Conservation (phyloP, 768 basidiomycete species). For the Suillus bovinus region DNA sequence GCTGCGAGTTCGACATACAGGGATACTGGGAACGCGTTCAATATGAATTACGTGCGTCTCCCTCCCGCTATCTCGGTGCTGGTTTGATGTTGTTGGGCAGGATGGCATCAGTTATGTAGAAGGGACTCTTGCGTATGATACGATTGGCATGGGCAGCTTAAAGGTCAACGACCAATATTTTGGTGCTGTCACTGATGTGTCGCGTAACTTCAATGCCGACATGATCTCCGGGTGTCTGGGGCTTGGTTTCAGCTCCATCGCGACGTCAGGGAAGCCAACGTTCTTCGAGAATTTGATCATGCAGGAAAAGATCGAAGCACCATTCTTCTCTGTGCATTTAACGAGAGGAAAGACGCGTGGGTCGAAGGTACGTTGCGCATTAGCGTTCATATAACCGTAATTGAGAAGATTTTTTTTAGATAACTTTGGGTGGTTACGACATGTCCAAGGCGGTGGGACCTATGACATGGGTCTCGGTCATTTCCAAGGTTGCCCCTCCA, state of each 20-base stretch:
- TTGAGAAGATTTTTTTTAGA: neutral
- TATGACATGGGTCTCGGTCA: constrained; percentile 37
- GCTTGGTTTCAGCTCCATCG: constrained; percentile 60
- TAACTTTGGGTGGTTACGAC: constrained; percentile 36
- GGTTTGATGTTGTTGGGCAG: neutral
- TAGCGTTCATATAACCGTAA: constrained; percentile 6
- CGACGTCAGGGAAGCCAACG: constrained; percentile 46
- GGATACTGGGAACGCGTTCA: constrained; percentile 33
- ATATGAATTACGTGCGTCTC: constrained; percentile 45
- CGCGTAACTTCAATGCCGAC: constrained; percentile 47
- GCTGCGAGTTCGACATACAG: constrained; percentile 43
- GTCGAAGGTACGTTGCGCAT: constrained; percentile 42
- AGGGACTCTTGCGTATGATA: constrained; percentile 52
- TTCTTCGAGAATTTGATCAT: constrained; percentile 65
- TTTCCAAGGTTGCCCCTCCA: constrained; percentile 32
- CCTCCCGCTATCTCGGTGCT: neutral
- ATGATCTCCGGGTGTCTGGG: constrained; percentile 63
- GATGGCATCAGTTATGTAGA: constrained; percentile 55
- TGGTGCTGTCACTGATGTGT: constrained; percentile 48
- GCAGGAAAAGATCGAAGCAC: constrained; percentile 38
- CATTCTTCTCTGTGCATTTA: constrained; percentile 62
- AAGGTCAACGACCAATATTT: constrained; percentile 52
- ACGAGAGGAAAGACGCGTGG: constrained; percentile 41
- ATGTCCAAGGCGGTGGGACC: constrained; percentile 31
- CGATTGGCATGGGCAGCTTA: constrained; percentile 48